phyloP scores from a whole-genome alignment of 441 rosid species.

The Erodium texanum region DNA sequence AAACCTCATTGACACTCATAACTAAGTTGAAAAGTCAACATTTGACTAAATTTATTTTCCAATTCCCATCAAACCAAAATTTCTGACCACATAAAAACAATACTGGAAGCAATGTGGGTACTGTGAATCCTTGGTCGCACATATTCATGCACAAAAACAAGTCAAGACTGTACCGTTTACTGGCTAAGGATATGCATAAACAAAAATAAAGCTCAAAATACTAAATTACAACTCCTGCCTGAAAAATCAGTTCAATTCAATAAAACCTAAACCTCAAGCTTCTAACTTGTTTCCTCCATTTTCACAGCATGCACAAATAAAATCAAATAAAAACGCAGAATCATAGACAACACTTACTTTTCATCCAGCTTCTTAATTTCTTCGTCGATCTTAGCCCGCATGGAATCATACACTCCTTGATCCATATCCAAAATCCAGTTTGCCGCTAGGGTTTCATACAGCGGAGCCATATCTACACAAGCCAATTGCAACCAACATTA shows the following conservation, averaged over 20 bases:
- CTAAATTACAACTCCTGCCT: neutral
- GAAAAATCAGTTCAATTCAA: neutral
- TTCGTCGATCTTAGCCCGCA: conserved; percentile 60
- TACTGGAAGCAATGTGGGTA: neutral
- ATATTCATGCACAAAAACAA: neutral
- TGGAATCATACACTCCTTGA: conserved; percentile 54
- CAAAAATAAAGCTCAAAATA: neutral
- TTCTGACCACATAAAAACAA: neutral
- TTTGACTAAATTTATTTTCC: neutral
- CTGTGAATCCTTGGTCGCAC: neutral
- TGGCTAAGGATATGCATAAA: neutral
- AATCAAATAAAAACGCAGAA: neutral
- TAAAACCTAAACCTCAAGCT: neutral
- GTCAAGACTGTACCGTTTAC: neutral
- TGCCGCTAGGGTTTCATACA: conserved; percentile 70
- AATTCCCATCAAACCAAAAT: neutral
- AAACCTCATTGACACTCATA: neutral
- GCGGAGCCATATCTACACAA: conserved; percentile 72
- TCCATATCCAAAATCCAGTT: conserved; percentile 61
- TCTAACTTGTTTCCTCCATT: neutral
- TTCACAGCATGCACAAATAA: conserved; percentile 1
- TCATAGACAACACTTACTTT: conserved; percentile 40
- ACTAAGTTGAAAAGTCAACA: neutral
- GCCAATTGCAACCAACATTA: neutral
- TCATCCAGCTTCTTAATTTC: conserved; percentile 85